Evolutionary conservation across 2,329 filamentous ascomycete species (phyloP).

Genomic region (Tolypocladium tropicale): DNA sequence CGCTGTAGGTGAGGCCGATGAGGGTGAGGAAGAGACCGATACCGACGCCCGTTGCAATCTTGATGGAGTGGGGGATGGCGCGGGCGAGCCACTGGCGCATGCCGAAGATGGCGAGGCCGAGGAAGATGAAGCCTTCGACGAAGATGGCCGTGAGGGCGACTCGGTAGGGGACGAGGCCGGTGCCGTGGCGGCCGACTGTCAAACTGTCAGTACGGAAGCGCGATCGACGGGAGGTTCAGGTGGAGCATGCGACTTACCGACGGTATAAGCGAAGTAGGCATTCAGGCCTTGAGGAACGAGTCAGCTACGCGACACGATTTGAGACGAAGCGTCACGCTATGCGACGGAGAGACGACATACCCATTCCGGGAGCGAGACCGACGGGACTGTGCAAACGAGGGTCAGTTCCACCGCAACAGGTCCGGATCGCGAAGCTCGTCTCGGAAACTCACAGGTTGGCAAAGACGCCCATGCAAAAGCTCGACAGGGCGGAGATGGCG

Average conservation of each 20-base stretch:
- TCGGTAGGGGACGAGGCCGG: slow-evolving; percentile 60
- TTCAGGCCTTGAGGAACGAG: slow-evolving; percentile 46
- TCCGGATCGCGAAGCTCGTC: not conserved
- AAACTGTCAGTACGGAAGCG: not conserved
- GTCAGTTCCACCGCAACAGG: not conserved
- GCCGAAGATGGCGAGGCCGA: slow-evolving; percentile 67
- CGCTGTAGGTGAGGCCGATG: slow-evolving; percentile 67
- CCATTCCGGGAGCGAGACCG: slow-evolving; percentile 33
- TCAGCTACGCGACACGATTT: slow-evolving; percentile 1
- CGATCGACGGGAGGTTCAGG: no score
- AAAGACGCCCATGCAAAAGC: slow-evolving; percentile 76
- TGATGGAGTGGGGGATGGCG: slow-evolving; percentile 74
- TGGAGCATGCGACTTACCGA: slow-evolving; percentile 16
- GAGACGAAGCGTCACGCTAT: not conserved
- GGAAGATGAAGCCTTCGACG: slow-evolving; percentile 79
- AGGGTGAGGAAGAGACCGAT: slow-evolving; percentile 75
- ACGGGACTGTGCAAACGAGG: slow-evolving; percentile 16
- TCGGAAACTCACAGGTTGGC: slow-evolving; percentile 53
- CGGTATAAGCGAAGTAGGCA: slow-evolving; percentile 74
- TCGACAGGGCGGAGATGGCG: slow-evolving; percentile 67
- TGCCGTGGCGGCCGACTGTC: slow-evolving; percentile 62
- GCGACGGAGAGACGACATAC: slow-evolving; percentile 10
- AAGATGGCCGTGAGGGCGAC: slow-evolving; percentile 80
- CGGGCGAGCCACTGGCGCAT: slow-evolving; percentile 83
- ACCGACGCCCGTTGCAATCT: slow-evolving; percentile 75